Evolutionary conservation across 257 asterid genomes (phyloP), one percentile per base, ranked within the genome.

Genomic region (Ligustrum vulgare): DNA sequence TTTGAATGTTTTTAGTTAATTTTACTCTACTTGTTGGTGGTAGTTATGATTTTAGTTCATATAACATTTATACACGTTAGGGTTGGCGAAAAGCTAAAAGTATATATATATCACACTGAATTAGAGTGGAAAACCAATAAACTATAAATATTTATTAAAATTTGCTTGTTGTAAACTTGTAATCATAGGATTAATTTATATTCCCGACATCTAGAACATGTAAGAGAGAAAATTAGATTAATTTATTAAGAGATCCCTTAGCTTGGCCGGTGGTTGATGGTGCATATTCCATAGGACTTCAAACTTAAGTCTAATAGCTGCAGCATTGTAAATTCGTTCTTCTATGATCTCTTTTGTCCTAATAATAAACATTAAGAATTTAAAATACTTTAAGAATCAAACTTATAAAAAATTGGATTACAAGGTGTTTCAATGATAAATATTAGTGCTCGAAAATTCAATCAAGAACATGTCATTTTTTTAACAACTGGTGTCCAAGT

Each of bases 201-300:
- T 41, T 77, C 66, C 79, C 85, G 82, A 82, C 89, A 80, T 72
- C 72, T 47, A 65, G 22, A 74, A 72, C 78, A 47, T 36, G 65
- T 70, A 13, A 58, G 68, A 31, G 28, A 56, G 11, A 43, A 71
- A 56, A 28, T 8, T 56, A 75, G 1, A 80, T 58, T 54, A 33
- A 67, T 3, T 65, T 31, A 72, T 22, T 22, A 23, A 31, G 49
- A 56, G 20, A 20, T 10, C 11, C 34, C 37, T 84, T 84, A 79
- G 88, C 69, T 41, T 41, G 47, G 47, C 47, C 82, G 86, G 78
- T 63, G 75, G 69, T 75, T 73, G 75, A 69, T 73, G 85, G 65
- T 69, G 67, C 74, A 72, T 69, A 62, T 81, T 77, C 78, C 76
- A 51, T 35, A 32, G 76, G 31, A 36, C 51, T 69, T 39, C 71